A percentile compares a stretch with the other conserved stretches of the same genome.
These are phyloP conservation scores for Candida nanaspora DNA, from an alignment of 805 yeast genomes.

Conservation along the genomic window DNA sequence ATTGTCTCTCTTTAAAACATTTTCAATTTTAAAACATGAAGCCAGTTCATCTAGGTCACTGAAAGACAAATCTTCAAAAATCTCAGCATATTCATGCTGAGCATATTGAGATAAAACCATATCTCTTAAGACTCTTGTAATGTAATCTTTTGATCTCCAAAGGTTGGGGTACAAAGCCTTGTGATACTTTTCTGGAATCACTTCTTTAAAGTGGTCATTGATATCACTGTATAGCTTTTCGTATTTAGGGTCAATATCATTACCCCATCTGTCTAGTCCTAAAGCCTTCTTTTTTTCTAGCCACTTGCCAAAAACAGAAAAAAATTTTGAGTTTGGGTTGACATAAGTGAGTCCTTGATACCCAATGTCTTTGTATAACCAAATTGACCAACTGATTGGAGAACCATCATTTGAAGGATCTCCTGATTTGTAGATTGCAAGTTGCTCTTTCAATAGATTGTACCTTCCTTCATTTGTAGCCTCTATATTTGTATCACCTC, in stretches of 20 bases:
- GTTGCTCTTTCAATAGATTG: constrained; percentile 37
- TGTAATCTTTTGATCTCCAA: constrained; percentile 14
- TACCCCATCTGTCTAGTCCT: constrained; percentile 46
- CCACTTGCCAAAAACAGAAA: constrained; percentile 33
- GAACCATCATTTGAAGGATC: constrained; percentile 41
- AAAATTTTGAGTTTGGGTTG: constrained; percentile 36
- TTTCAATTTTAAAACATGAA: constrained; percentile 43
- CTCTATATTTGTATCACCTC: constrained; percentile 35
- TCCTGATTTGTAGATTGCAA: constrained; percentile 34
- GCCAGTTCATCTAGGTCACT: constrained; percentile 46
- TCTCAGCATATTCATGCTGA: constrained; percentile 39
- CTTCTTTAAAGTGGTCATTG: constrained; percentile 29
- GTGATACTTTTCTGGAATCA: constrained; percentile 34
- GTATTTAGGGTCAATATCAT: constrained; percentile 33
- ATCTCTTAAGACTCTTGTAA: constrained; percentile 34
- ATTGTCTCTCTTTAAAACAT: constrained; percentile 33
- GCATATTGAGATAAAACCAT: constrained; percentile 36
- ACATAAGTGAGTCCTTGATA: constrained; percentile 44
- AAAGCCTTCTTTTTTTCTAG: constrained; percentile 34
- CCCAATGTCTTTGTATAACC: constrained; percentile 49
- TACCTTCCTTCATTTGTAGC: constrained; percentile 33
- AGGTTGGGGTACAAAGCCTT: constrained; percentile 31
- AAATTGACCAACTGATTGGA: constrained; percentile 44
- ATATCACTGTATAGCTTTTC: constrained; percentile 30
- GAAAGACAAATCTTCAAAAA: constrained; percentile 31